Base-by-base conservation (phyloP, 345 rosid genomes). In the Populus alba region DNA sequence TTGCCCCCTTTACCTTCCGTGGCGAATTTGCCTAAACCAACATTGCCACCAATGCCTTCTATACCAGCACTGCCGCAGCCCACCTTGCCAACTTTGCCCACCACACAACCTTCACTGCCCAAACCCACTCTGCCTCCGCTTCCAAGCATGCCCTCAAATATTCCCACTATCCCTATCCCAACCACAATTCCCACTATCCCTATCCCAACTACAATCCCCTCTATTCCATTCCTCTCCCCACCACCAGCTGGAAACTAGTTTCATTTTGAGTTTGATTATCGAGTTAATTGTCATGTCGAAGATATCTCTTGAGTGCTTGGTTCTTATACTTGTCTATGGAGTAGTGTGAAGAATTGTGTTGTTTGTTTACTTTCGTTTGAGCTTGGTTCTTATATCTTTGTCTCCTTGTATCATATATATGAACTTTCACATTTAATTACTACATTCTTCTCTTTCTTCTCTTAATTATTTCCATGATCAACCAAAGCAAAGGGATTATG, bases 141-240 rank as follows among this genome's bases (percentile, higher is more conserved):
- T 4, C 84, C 90, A 22, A 81, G 78, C 80, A 51, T 81, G n/a
- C 84, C 87, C 3, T 51, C 76, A 37, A n/a, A 33, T 33, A 33
- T 79, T 45, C 85, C 86, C 41, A 78, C 80, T 0, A 57, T 53
- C 27, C 27, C 65, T 23, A 59, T 59, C 51, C 74, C 74, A 6
- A 45, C 61, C 6, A 63, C 72, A 31, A 31, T 31, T 2, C 33
- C 33, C 33, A 78, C 80, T 0, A 57, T 53, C 27, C 27, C 65
- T 23, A 59, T 59, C 51, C 74, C 74, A 6, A 45, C 61, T 9
- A 63, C 72, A 41, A 66, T 81, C 66, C 90, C 88, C 31, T 57
- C 88, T 39, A 49, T 85, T 33, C 88, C 81, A 2, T 81, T 87
- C 72, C 47, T 85, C 61, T 66, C 84, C 6, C 86, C 86, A 29